Evolutionary conservation across 140 eudicot species (phyloP).

Genomic region (Erigeron philadelphicus): DNA sequence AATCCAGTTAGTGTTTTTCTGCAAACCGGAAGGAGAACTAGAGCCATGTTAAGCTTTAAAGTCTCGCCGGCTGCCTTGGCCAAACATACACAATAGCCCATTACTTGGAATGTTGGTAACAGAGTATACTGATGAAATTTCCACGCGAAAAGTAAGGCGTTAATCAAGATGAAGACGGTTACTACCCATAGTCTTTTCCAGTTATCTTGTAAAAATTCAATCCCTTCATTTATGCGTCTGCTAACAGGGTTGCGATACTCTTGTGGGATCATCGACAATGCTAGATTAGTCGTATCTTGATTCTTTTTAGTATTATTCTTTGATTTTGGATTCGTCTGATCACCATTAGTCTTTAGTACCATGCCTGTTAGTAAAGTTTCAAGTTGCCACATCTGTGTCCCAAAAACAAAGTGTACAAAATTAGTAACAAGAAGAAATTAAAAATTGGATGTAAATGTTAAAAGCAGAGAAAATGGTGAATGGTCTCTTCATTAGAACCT

Average conservation of each 20-base stretch:
- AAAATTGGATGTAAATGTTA: no score
- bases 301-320: slow-evolving; percentile 18
- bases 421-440: neutral
- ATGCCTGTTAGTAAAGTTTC: slow-evolving; percentile 74
- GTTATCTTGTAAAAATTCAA: slow-evolving; percentile 55
- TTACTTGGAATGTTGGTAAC: slow-evolving; percentile 47
- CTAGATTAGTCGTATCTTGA: slow-evolving; percentile 42
- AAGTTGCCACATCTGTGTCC: slow-evolving; percentile 97
- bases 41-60: slow-evolving; percentile 87
- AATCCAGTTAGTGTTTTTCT: slow-evolving; percentile 73
- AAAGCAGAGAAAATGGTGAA: no score
- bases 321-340: slow-evolving; percentile 16
- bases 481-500: slow-evolving; percentile 37
- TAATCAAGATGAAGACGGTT: slow-evolving; percentile 37
- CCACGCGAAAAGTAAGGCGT: slow-evolving; percentile 52
- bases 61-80: slow-evolving; percentile 93
- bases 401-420: slow-evolving; percentile 15
- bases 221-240: slow-evolving; percentile 37
- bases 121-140: slow-evolving; percentile 43
- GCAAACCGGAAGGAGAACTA: slow-evolving; percentile 82
- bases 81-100: slow-evolving; percentile 84
- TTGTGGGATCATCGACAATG: slow-evolving; percentile 82
- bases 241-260: slow-evolving; percentile 46
- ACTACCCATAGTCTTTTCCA: slow-evolving; percentile 72
- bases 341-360: slow-evolving; percentile 35